A percentile compares a stretch with the other conserved stretches of the same genome.
These are phyloP conservation scores for Takakia lepidozioides DNA, from an alignment of 225 moss, liverwort and hornwort species.

Conservation along the genomic window DNA sequence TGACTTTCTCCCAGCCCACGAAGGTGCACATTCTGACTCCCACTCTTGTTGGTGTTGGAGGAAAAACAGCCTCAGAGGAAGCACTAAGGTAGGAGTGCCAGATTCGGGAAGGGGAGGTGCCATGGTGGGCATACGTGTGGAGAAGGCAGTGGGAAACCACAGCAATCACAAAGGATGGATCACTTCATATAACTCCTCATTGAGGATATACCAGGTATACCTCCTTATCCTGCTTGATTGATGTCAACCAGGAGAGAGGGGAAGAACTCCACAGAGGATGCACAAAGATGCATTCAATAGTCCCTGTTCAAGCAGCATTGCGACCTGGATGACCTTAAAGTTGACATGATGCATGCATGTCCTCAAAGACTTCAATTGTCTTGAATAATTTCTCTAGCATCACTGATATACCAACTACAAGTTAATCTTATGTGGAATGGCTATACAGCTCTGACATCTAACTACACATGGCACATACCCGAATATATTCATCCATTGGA, in stretches of 20 bases:
- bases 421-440: neutral
- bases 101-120: constrained; percentile 22
- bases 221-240: constrained; percentile 1
- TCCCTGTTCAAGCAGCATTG: no score
- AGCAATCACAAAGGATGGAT: constrained; percentile 26
- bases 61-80: constrained; percentile 25
- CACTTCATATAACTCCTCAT: constrained; percentile 26
- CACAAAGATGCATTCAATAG: no score
- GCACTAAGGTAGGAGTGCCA: constrained; percentile 19
- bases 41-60: neutral
- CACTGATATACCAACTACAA: neutral
- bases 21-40: no score
- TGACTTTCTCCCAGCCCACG: neutral
- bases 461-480: neutral
- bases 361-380: neutral
- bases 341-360: constrained; percentile 4
- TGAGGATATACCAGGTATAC: constrained; percentile 36
- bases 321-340: no score
- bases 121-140: constrained; percentile 32
- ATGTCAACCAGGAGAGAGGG: constrained; percentile 1
- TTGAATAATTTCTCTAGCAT: neutral
- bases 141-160: constrained; percentile 26
- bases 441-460: neutral
- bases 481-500: no score
- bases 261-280: constrained; percentile 1